These are phyloP conservation scores for Aspergillus puulaauensis DNA, from an alignment of 2,329 filamentous ascomycete species.

Conservation along the genomic window DNA sequence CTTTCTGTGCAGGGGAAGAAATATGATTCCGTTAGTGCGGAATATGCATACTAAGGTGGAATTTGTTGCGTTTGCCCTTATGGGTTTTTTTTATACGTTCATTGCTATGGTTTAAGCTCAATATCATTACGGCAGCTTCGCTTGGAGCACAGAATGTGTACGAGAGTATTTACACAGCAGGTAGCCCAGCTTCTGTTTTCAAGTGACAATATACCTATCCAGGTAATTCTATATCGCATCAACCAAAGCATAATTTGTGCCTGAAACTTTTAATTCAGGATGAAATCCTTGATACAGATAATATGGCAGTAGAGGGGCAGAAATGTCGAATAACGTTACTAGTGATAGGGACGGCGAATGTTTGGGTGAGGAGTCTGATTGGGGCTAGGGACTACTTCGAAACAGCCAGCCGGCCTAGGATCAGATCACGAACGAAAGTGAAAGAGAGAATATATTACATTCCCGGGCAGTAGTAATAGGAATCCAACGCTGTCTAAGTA, in stretches of 20 bases:
- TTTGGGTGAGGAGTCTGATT: neutral
- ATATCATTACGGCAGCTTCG: no score
- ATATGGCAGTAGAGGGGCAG: neutral
- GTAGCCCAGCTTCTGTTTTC: no score
- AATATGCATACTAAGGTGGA: slow-evolving; percentile 7
- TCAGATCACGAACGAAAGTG: neutral
- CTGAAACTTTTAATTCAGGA: neutral
- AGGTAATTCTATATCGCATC: no score
- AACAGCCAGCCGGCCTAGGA: neutral
- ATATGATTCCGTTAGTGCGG: slow-evolving; percentile 8
- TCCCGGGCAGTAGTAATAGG: neutral
- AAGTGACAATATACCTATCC: no score
- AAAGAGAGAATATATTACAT: neutral
- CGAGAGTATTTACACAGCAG: no score
- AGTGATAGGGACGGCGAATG: neutral
- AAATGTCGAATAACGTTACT: neutral
- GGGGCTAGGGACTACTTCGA: neutral
- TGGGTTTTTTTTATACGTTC: neutral
- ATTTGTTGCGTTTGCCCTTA: neutral
- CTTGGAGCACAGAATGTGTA: no score
- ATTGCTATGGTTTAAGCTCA: neutral
- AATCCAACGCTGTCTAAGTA: slow-evolving; percentile 18
- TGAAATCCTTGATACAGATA: neutral
- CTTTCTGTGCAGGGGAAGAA: slow-evolving; percentile 7
- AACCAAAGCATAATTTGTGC: neutral